Evolutionary conservation across 2,329 filamentous ascomycete species (phyloP).

Genomic region (Paecilomyces variotii): DNA sequence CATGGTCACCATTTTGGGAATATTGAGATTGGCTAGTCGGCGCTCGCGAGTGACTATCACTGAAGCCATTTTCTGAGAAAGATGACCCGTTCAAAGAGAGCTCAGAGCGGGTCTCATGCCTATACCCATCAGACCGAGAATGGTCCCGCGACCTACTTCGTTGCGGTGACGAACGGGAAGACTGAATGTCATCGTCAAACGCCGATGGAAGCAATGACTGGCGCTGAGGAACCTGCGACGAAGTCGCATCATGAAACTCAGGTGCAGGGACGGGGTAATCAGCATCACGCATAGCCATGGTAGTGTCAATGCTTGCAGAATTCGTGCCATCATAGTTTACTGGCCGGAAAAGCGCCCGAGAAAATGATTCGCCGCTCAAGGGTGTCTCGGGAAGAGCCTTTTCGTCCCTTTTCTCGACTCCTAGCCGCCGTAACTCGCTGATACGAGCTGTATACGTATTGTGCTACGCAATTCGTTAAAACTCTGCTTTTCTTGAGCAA

Average conservation of each 20-base stretch:
- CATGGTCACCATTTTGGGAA: constrained; percentile 32
- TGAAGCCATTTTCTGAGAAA: constrained; percentile 40
- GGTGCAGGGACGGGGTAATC: constrained; percentile 26
- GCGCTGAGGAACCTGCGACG: constrained; percentile 25
- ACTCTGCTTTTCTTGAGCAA: constrained; percentile 8
- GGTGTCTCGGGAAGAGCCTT: constrained; percentile 71
- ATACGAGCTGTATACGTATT: constrained; percentile 87
- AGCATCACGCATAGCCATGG: constrained; percentile 45
- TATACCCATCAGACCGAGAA: constrained; percentile 13
- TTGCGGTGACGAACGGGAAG: constrained; percentile 6
- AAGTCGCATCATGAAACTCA: constrained; percentile 17
- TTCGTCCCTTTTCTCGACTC: constrained; percentile 41
- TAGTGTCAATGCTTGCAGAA: constrained; percentile 43
- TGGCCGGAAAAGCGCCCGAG: constrained; percentile 35
- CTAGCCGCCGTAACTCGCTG: constrained; percentile 71
- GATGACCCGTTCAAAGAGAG: constrained; percentile 16
- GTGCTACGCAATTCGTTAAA: constrained; percentile 46
- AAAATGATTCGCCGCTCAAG: constrained; percentile 52
- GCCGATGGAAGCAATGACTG: constrained; percentile 32
- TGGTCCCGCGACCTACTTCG: constrained; percentile 38
- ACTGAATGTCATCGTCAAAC: constrained; percentile 20
- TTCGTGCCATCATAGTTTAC: constrained; percentile 29
- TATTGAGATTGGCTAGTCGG: constrained; percentile 20
- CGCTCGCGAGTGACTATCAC: constrained; percentile 3
- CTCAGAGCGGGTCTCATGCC: not conserved